phyloP scores from a whole-genome alignment of 2,329 filamentous ascomycete genomes.

The Aspergillus brasiliensis region DNA sequence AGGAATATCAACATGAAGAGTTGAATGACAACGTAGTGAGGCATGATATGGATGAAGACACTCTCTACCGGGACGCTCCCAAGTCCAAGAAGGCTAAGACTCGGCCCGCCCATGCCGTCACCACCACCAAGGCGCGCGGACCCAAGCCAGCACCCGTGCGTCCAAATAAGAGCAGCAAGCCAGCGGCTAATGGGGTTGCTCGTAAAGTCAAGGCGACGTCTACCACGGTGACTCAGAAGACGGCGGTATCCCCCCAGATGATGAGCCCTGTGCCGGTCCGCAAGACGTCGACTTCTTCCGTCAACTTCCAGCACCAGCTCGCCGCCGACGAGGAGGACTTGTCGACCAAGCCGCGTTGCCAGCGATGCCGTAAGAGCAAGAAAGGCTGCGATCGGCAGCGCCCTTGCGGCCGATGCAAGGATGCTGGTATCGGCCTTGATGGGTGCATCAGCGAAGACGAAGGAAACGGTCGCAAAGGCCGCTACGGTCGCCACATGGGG shows the following conservation, averaged over 20 bases:
- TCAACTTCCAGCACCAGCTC: slow-evolving; percentile 64
- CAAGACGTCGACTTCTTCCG: slow-evolving; percentile 58
- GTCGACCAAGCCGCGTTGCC: slow-evolving; percentile 93
- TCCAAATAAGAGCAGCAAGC: slow-evolving; percentile 40
- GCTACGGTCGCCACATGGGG: slow-evolving; percentile 75
- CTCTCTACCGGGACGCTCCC: slow-evolving; percentile 41
- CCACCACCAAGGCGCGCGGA: slow-evolving; percentile 33
- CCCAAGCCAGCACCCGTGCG: slow-evolving; percentile 32
- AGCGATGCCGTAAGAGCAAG: slow-evolving; percentile 98
- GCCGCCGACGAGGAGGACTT: slow-evolving; percentile 81
- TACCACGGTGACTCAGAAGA: slow-evolving; percentile 32
- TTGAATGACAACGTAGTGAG: slow-evolving; percentile 56
- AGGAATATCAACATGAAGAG: slow-evolving; percentile 57
- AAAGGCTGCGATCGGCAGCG: slow-evolving; percentile 97
- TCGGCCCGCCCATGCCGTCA: slow-evolving; percentile 41
- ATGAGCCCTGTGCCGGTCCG: slow-evolving; percentile 53
- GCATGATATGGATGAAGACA: slow-evolving; percentile 53
- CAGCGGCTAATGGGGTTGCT: slow-evolving; percentile 30
- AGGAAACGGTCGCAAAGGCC: slow-evolving; percentile 92
- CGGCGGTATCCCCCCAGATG: slow-evolving; percentile 42
- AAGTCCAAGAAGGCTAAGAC: slow-evolving; percentile 57
- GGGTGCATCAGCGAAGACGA: slow-evolving; percentile 98
- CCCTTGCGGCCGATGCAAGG: slow-evolving; percentile 91
- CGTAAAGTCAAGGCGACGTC: slow-evolving; percentile 43
- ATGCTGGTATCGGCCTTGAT: slow-evolving; percentile 89